Conservation (phyloP, 257 asterid species). For the Knoxia roxburghii region DNA sequence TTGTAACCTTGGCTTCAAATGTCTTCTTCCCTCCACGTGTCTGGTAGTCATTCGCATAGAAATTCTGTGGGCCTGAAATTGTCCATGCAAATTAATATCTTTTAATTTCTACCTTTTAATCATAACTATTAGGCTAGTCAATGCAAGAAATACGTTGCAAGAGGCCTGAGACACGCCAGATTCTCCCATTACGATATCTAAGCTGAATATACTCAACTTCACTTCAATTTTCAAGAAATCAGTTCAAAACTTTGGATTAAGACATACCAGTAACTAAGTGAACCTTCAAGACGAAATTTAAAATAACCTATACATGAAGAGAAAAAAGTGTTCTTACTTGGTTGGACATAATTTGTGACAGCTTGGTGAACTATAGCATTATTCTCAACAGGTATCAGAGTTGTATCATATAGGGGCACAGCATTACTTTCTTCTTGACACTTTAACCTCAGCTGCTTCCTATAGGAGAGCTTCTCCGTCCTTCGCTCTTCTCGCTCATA, state of each 20-base stretch:
- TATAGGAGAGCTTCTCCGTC: slow-evolving; percentile 69
- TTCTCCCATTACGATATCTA: slow-evolving; percentile 4
- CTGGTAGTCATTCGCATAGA: slow-evolving; percentile 46
- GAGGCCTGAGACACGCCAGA: not conserved
- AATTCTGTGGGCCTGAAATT: slow-evolving; percentile 52
- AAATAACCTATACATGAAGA: slow-evolving; percentile 8
- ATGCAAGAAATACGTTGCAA: not conserved
- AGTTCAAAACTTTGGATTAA: not conserved
- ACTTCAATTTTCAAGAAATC: no score
- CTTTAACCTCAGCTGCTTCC: slow-evolving; percentile 86
- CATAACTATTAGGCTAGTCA: slow-evolving; percentile 2
- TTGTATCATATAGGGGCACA: slow-evolving; percentile 17
- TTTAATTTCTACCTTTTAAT: not conserved
- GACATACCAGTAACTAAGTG: not conserved
- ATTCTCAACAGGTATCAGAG: slow-evolving; percentile 29
- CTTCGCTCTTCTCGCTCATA: slow-evolving; percentile 63
- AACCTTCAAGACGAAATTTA: slow-evolving; percentile 16
- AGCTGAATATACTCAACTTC: not conserved
- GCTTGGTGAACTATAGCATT: slow-evolving; percentile 51
- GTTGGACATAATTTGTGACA: slow-evolving; percentile 55
- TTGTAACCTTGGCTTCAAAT: slow-evolving; percentile 81
- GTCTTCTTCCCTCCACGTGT: slow-evolving; percentile 54
- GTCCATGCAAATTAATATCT: slow-evolving; percentile 5
- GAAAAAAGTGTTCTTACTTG: slow-evolving; percentile 41
- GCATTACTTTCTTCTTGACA: slow-evolving; percentile 60